A percentile compares a stretch with the other conserved stretches of the same genome.
Evolutionary conservation across 768 basidiomycete genomes (phyloP).

Genomic region (Dictyophora rubrovolvata): DNA sequence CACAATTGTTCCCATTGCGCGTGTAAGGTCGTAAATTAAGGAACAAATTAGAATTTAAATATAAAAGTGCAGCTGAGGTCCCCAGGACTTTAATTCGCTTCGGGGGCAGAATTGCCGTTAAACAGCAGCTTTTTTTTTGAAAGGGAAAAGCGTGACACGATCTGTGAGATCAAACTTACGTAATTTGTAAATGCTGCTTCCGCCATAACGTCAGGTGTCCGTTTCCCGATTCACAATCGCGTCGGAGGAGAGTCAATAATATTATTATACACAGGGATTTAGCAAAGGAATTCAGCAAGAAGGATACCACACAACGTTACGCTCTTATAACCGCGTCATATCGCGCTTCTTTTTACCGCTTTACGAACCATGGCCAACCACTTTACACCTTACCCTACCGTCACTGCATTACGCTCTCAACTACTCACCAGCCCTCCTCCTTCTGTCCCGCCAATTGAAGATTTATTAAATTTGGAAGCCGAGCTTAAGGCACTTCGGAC

Average conservation of each 20-base stretch:
- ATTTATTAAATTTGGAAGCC: constrained; percentile 52
- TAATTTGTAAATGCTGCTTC: not conserved
- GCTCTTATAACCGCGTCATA: not conserved
- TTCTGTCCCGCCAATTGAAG: constrained; percentile 58
- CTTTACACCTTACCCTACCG: constrained; percentile 30
- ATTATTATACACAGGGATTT: not conserved
- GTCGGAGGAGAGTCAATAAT: not conserved
- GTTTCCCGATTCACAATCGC: not conserved
- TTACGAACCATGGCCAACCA: constrained; percentile 2
- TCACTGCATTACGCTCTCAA: constrained; percentile 43
- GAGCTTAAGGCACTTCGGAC: constrained; percentile 50
- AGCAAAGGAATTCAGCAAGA: not conserved
- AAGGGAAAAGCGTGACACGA: not conserved
- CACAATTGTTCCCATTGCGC: not conserved
- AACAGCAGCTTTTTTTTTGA: no score
- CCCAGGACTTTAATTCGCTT: no score
- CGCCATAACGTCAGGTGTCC: not conserved
- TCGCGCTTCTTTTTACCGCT: not conserved
- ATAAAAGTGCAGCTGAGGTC: no score
- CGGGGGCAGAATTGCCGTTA: no score
- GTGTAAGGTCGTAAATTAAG: no score
- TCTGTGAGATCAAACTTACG: not conserved
- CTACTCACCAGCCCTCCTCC: constrained; percentile 58
- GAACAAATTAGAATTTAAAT: no score
- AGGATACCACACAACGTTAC: not conserved